These are phyloP conservation scores for Cryptococcus deneoformans DNA, from an alignment of 1,284 basidiomycete species.

Conservation along the genomic window DNA sequence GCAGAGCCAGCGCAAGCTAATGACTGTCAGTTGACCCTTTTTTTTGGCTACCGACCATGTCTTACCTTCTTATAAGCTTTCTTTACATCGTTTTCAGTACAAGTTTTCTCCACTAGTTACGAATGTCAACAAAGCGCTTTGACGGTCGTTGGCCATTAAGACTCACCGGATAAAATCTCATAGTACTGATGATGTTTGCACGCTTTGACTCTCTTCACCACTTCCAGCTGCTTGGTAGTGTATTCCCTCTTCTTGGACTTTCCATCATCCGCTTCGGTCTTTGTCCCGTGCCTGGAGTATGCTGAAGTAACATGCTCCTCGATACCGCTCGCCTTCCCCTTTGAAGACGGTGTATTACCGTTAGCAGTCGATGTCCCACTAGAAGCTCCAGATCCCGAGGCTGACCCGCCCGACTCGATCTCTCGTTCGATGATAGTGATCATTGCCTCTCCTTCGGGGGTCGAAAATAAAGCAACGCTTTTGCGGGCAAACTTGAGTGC, in stretches of 20 bases:
- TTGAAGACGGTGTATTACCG: constrained; percentile 3
- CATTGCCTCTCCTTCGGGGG: constrained; percentile 60
- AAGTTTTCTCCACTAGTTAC: constrained; percentile 66
- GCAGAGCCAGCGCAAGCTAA: constrained; percentile 85
- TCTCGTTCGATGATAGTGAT: constrained; percentile 48
- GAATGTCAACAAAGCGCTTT: not conserved
- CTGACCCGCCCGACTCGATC: constrained; percentile 33
- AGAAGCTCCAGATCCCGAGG: not conserved
- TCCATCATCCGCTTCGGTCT: constrained; percentile 12
- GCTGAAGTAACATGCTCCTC: constrained; percentile 48
- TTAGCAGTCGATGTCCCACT: constrained; percentile 1
- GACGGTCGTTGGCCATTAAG: not conserved
- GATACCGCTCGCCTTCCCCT: constrained; percentile 40
- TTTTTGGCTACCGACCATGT: constrained; percentile 4
- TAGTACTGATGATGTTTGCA: constrained; percentile 94
- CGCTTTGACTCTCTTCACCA: constrained; percentile 80
- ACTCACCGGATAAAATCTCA: constrained; percentile 68
- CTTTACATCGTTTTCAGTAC: constrained; percentile 88
- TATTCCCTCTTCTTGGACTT: constrained; percentile 68
- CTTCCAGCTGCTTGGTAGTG: constrained; percentile 75
- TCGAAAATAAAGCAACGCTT: constrained; percentile 77
- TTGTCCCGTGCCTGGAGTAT: constrained; percentile 15
- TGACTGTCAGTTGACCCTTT: not conserved
- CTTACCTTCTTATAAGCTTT: constrained; percentile 94
- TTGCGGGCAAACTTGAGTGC: constrained; percentile 91